These are phyloP conservation scores for Talaromyces wortmannii DNA, from an alignment of 495 filamentous ascomycete species.

Conservation along the genomic window DNA sequence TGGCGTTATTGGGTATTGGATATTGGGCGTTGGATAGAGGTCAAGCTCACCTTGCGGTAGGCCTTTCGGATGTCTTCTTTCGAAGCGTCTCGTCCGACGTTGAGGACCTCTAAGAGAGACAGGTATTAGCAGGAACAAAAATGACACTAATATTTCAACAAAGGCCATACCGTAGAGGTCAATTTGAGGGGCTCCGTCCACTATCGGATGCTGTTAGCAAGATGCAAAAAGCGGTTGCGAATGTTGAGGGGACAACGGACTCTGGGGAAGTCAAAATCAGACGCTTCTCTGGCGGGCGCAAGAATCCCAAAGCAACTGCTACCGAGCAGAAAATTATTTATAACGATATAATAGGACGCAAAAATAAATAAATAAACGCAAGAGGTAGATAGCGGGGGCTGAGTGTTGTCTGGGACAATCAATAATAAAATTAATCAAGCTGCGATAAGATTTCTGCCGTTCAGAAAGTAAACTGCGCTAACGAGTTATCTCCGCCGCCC, in stretches of 20 bases:
- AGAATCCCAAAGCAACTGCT: too few species aligned
- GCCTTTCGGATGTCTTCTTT: constrained; percentile 93
- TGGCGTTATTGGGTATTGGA: not conserved
- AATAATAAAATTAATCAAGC: not conserved
- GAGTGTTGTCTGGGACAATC: not conserved
- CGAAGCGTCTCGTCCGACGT: constrained; percentile 58
- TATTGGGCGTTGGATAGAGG: not conserved
- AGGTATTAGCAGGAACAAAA: not conserved
- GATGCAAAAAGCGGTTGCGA: not conserved
- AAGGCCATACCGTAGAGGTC: constrained; percentile 40
- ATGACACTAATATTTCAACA: not conserved
- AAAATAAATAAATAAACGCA: too few species aligned
- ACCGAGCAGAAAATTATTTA: too few species aligned
- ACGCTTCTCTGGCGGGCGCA: too few species aligned
- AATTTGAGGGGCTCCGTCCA: constrained; percentile 23
- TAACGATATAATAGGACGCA: too few species aligned
- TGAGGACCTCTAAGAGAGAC: constrained; percentile 60
- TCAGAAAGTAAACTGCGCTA: not conserved
- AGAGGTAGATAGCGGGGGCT: too few species aligned
- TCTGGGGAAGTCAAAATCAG: not conserved
- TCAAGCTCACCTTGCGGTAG: constrained; percentile 74
- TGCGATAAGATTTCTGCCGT: not conserved
- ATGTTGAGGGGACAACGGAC: not conserved
- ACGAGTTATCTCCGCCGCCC: not conserved
- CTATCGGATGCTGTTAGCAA: constrained; percentile 19